These are phyloP conservation scores for Zoysia japonica DNA, from an alignment of 176 grass and related monocot genomes.

Conservation along the genomic window DNA sequence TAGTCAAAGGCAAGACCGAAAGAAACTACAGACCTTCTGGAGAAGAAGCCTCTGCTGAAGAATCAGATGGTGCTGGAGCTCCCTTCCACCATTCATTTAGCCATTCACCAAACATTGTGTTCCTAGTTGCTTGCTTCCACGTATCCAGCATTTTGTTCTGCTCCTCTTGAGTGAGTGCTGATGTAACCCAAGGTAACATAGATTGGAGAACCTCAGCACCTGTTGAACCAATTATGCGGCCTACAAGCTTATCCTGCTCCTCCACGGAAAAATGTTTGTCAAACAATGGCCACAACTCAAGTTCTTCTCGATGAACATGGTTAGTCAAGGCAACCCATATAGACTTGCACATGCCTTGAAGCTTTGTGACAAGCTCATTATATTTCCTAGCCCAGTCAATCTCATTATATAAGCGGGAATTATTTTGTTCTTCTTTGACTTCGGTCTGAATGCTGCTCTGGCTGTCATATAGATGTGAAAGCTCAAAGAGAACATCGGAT, in stretches of 20 bases:
- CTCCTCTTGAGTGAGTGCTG: slow-evolving; percentile 85
- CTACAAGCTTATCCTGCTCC: slow-evolving; percentile 95
- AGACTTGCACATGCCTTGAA: slow-evolving; percentile 99
- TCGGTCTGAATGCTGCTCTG: slow-evolving; percentile 24
- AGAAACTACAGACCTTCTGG: slow-evolving; percentile 57
- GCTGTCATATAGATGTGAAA: slow-evolving; percentile 72
- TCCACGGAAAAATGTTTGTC: slow-evolving; percentile 96
- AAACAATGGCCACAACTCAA: slow-evolving; percentile 97
- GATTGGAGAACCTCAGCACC: slow-evolving; percentile 97
- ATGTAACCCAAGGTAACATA: slow-evolving; percentile 97
- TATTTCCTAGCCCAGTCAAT: slow-evolving; percentile 66
- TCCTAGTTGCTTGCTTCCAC: slow-evolving; percentile 92
- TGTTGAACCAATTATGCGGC: slow-evolving; percentile 96
- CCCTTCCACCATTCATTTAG: slow-evolving; percentile 99
- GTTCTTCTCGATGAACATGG: slow-evolving; percentile 90
- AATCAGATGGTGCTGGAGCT: slow-evolving; percentile 54
- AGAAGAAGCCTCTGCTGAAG: slow-evolving; percentile 43
- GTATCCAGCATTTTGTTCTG: slow-evolving; percentile 97
- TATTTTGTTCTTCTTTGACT: slow-evolving; percentile 22
- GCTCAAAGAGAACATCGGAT: slow-evolving; percentile 66
- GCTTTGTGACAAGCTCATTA: slow-evolving; percentile 90
- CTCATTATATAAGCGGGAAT: slow-evolving; percentile 15
- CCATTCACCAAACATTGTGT: slow-evolving; percentile 99
- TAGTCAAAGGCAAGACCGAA: slow-evolving; percentile 13
- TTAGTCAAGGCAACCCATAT: slow-evolving; percentile 84